Base-by-base conservation (phyloP, 2,329 filamentous ascomycete species). In the Dryadomyces quercivorus region DNA sequence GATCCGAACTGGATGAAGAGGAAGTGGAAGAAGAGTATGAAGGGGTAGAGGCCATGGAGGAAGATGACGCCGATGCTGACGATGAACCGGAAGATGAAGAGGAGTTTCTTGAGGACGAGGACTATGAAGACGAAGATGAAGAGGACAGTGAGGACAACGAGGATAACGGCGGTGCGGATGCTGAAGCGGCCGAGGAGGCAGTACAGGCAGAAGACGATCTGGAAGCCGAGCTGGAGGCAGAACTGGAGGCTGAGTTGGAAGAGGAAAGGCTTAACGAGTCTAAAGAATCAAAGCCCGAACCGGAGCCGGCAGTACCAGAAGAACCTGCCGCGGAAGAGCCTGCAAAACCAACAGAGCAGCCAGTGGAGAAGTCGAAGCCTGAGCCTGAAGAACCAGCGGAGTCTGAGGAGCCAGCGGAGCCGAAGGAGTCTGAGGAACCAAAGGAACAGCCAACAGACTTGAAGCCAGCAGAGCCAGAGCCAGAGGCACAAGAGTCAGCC, bases 201-300 rank as follows among this genome's bases (percentile, higher is more conserved):
- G 18, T 42, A 10, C 7, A 46, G 5, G 20, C 22, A n/a, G 22
- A 53, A 3, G 43, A 49, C 6, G 51, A 43, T 9, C 44, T 52
- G 5, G 52, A 54, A 8, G 52, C 55, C 16, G 54, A 54, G 12
- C 36, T 48, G 5, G 49, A 56, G 20, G 49, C 50, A 1, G 50
- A 50, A 21, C 34, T 22, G 38, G 56, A 49, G 18, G 56, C 50
- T 1, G 51, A 53, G 15, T 13, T 15, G 5, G 38, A 42, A 3
- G 50, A 31, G 8, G 52, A 53, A 40, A n/a, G n/a, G n/a, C n/a
- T n/a, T n/a, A n/a, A n/a, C n/a, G n/a, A n/a, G n/a, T n/a, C n/a
- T n/a, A n/a, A n/a, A n/a, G n/a, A n/a, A n/a, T n/a, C n/a, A n/a
- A n/a, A n/a, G n/a, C n/a, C n/a, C n/a, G n/a, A n/a, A n/a, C n/a